Evolutionary conservation across 768 basidiomycete species (phyloP), one percentile per base, ranked within the genome.

Genomic region (Xerocomus brunneocitrinus): DNA sequence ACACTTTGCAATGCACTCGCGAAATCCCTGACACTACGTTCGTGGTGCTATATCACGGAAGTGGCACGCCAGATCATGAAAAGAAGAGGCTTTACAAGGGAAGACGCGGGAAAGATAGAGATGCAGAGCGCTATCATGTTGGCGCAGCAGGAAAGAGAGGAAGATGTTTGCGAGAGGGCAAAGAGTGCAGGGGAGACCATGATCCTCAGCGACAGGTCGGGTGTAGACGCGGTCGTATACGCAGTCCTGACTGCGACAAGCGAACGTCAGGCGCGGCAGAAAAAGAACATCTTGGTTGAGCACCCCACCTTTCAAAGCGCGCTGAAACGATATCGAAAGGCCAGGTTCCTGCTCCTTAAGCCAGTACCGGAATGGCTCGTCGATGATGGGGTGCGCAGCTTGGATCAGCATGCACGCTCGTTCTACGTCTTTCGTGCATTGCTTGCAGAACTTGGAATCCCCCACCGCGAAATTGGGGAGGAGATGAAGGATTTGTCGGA

Each of bases 81-180:
- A 49, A 60, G 58, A 8, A 71, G 73, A 19, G 82, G 82, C 0
- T 85, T 79, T 58, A 80, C 79, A 19, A 72, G 83, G 34, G 61
- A 73, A 24, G 74, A 83, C 49, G 73, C 80, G 22, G 72, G 69
- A 10, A 73, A 66, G 43, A 62, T 82, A 35, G 73, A 79, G 53
- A 86, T 88, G 85, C 85, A 87, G 64, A 57, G 67, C 39, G 80
- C 79, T 7, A 87, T 88, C 47, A 76, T 85, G 78, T 53, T 73
- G 6, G 80, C 78, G 1, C 83, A 87, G 53, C 55, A 83, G 53
- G 58, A 68, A 30, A 71, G 66, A 47, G 83, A 86, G 67, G 58
- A 55, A 24, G 60, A 64, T 42, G 59, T 52, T 5, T 39, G 45
- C 44, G 53, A 52, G 48, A 49, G 50, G 41, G 48, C 47, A 34